Conservation (phyloP, 1,284 basidiomycete species). For the Trichosporon coremiiforme region DNA sequence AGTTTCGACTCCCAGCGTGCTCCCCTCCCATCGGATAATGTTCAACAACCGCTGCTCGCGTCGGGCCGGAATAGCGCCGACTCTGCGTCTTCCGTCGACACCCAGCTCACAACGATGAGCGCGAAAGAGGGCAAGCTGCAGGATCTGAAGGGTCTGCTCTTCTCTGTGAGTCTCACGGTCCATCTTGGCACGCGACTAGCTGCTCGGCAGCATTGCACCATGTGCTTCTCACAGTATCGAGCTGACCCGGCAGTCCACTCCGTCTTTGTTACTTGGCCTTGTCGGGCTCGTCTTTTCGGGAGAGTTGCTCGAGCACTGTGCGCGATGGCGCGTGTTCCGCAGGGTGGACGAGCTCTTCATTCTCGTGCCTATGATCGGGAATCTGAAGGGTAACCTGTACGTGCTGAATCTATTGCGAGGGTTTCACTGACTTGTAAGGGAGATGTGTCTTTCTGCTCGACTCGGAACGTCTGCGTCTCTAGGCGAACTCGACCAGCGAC, state of each 20-base stretch:
- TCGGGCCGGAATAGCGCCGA: not conserved
- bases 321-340: constrained; percentile 85
- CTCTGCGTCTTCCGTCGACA: not conserved
- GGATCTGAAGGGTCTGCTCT: constrained; percentile 43
- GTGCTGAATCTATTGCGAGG: constrained; percentile 56
- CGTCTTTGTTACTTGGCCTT: constrained; percentile 57
- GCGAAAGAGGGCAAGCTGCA: constrained; percentile 31
- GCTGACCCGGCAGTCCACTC: constrained; percentile 52
- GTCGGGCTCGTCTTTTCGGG: constrained; percentile 76
- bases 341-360: constrained; percentile 94
- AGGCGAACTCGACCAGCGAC: constrained; percentile 79
- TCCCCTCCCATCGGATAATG: constrained; percentile 4
- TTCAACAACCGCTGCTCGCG: not conserved
- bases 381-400: constrained; percentile 94
- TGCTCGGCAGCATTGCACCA: not conserved
- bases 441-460: constrained; percentile 58
- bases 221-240: not conserved
- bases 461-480: constrained; percentile 64
- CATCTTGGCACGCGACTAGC: not conserved
- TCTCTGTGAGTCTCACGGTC: constrained; percentile 40
- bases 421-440: constrained; percentile 34
- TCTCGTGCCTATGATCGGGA: constrained; percentile 89
- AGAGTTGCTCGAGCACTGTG: constrained; percentile 80
- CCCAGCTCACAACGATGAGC: constrained; percentile 22
- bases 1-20: constrained; percentile 1